phyloP scores from a whole-genome alignment of 805 yeast species.

The Candida takata region DNA sequence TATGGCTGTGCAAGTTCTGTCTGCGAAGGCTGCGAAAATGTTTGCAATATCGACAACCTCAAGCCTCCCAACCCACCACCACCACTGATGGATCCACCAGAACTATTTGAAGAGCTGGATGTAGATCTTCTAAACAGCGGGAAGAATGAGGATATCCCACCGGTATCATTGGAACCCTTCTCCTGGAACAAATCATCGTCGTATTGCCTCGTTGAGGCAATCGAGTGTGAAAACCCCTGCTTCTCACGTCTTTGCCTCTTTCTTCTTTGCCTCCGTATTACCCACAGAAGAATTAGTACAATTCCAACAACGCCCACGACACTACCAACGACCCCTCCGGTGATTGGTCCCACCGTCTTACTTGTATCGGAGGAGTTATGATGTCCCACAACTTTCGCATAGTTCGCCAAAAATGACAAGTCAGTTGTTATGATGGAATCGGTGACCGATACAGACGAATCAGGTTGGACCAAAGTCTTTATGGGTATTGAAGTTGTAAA shows the following conservation, averaged over 20 bases:
- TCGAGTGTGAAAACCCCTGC: conserved; percentile 22
- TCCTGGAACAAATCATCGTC: conserved; percentile 7
- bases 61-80: conserved; percentile 8
- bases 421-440: conserved; percentile 14
- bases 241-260: conserved; percentile 4
- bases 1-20: background rate
- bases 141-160: background rate
- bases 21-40: conserved; percentile 1
- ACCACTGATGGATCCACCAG: background rate
- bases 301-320: conserved; percentile 16
- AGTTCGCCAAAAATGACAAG: conserved; percentile 8
- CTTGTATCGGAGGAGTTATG: conserved; percentile 1
- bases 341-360: conserved; percentile 20
- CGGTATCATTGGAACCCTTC: conserved; percentile 1
- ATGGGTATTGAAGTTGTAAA: conserved; percentile 16
- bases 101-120: background rate
- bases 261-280: conserved; percentile 14
- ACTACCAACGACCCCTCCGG: conserved; percentile 24
- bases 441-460: background rate
- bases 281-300: background rate
- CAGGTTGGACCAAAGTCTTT: conserved; percentile 6
- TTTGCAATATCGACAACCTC: conserved; percentile 12
- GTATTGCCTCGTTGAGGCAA: conserved; percentile 21
- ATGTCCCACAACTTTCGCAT: too few species aligned
- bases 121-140: background rate